phyloP scores from a whole-genome alignment of 768 basidiomycete genomes.

The Rickenella mellea region DNA sequence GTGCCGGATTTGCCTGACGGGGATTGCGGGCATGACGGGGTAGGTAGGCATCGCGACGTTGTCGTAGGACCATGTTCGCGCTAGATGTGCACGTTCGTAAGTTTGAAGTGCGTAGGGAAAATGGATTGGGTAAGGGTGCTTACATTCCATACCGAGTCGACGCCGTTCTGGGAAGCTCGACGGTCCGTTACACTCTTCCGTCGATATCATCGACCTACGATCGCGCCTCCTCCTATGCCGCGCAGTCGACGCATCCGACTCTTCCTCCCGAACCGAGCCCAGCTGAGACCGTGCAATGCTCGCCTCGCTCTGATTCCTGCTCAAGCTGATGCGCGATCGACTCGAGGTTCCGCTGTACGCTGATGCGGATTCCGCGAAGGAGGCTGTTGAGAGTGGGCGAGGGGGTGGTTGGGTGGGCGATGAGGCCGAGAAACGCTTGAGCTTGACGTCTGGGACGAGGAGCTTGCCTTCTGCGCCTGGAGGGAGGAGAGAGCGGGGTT shows the following conservation, averaged over 20 bases:
- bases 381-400: constrained; percentile 22
- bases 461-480: constrained; percentile 57
- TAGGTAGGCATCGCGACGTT: constrained; percentile 49
- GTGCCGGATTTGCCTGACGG: not conserved
- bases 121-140: not conserved
- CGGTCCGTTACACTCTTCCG: constrained; percentile 17
- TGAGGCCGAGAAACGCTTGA: constrained; percentile 30
- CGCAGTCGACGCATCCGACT: constrained; percentile 19
- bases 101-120: no score
- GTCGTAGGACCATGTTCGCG: constrained; percentile 70
- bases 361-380: constrained; percentile 13
- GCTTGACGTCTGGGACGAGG: constrained; percentile 36
- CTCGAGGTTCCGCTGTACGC: constrained; percentile 12
- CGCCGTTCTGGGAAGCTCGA: constrained; percentile 14
- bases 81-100: no score
- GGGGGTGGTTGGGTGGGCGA: constrained; percentile 30
- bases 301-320: constrained; percentile 11
- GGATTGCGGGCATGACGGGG: constrained; percentile 35
- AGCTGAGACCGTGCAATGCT: constrained; percentile 25
- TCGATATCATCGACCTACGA: constrained; percentile 17
- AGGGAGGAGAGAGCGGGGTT: constrained; percentile 37
- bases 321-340: constrained; percentile 9
- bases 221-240: constrained; percentile 21
- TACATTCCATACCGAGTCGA: constrained; percentile 35
- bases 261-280: constrained; percentile 29